These are phyloP conservation scores for Stephanodiscus triporus DNA, from an alignment of 108 stramenopile genomes.

Conservation along the genomic window DNA sequence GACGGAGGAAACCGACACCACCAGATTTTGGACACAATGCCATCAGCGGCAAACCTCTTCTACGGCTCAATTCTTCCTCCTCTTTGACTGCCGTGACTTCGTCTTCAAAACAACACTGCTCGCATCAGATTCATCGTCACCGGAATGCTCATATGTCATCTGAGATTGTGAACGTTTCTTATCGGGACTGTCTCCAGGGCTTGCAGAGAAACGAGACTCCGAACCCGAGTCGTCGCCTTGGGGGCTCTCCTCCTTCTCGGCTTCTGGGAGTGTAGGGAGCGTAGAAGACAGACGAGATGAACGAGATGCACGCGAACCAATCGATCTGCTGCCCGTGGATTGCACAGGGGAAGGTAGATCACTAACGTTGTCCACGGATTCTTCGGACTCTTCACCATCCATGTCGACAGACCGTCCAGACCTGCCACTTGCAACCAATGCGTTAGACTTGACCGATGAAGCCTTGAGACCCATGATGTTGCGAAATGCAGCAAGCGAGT, in stretches of 20 bases:
- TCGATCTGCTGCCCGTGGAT: slow-evolving; percentile 20
- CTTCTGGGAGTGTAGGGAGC: slow-evolving; percentile 31
- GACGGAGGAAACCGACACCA: too few relatives aligned
- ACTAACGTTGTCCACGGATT: slow-evolving; percentile 20
- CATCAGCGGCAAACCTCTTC: neutral
- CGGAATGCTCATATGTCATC: slow-evolving; percentile 19
- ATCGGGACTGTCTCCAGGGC: slow-evolving; percentile 4
- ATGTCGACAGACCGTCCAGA: neutral
- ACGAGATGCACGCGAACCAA: slow-evolving; percentile 22
- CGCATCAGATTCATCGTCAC: neutral
- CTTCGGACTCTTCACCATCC: slow-evolving; percentile 19
- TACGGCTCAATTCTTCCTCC: slow-evolving; percentile 2
- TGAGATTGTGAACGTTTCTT: slow-evolving; percentile 12
- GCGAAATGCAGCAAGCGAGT: slow-evolving; percentile 56
- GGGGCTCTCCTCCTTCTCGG: slow-evolving; percentile 22
- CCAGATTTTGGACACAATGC: too few relatives aligned
- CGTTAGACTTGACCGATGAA: slow-evolving; percentile 7
- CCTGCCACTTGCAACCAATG: slow-evolving; percentile 17
- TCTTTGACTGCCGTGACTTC: neutral
- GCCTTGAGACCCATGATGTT: slow-evolving; percentile 56
- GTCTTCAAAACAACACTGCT: slow-evolving; percentile 2
- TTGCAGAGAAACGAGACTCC: slow-evolving; percentile 14
- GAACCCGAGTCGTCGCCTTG: slow-evolving; percentile 12
- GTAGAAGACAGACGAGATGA: slow-evolving; percentile 17
- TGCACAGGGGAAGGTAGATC: slow-evolving; percentile 21